These are phyloP conservation scores for Plantago ovata DNA, from an alignment of 257 asterid genomes.

Conservation along the genomic window DNA sequence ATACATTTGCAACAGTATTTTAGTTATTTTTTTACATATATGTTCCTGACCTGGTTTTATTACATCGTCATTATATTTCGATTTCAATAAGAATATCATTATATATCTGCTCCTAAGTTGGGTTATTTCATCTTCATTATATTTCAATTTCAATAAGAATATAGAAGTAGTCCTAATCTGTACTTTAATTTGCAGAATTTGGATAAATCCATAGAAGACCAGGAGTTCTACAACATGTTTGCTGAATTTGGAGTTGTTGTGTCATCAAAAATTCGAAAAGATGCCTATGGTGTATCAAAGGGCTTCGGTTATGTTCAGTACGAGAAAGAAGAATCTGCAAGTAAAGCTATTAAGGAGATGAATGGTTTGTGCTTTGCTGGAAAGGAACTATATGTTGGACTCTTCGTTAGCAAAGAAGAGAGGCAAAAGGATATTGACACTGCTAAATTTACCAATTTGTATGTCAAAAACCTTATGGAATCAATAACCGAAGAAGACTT, in stretches of 20 bases:
- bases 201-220: slow-evolving; percentile 44
- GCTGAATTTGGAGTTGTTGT: slow-evolving; percentile 47
- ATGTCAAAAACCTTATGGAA: slow-evolving; percentile 52
- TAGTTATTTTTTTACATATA: too few relatives aligned
- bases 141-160: background rate
- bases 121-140: too few relatives aligned
- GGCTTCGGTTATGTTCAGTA: slow-evolving; percentile 71
- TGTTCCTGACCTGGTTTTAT: too few relatives aligned
- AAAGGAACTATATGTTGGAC: slow-evolving; percentile 41
- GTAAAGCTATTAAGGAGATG: slow-evolving; percentile 39
- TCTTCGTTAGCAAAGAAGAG: slow-evolving; percentile 54
- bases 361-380: slow-evolving; percentile 38
- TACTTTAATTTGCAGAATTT: slow-evolving; percentile 24
- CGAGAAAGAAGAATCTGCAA: slow-evolving; percentile 40
- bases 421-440: slow-evolving; percentile 48
- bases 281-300: slow-evolving; percentile 47
- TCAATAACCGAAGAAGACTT: slow-evolving; percentile 47
- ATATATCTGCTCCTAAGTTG: too few relatives aligned
- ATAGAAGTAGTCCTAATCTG: background rate
- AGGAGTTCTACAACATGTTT: slow-evolving; percentile 48
- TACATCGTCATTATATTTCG: too few relatives aligned
- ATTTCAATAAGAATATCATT: too few relatives aligned
- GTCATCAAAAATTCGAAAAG: slow-evolving; percentile 53
- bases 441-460: slow-evolving; percentile 57
- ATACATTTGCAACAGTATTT: too few relatives aligned